Evolutionary conservation across 306 rosid genomes (phyloP).

Genomic region (Corylus heterophylla): DNA sequence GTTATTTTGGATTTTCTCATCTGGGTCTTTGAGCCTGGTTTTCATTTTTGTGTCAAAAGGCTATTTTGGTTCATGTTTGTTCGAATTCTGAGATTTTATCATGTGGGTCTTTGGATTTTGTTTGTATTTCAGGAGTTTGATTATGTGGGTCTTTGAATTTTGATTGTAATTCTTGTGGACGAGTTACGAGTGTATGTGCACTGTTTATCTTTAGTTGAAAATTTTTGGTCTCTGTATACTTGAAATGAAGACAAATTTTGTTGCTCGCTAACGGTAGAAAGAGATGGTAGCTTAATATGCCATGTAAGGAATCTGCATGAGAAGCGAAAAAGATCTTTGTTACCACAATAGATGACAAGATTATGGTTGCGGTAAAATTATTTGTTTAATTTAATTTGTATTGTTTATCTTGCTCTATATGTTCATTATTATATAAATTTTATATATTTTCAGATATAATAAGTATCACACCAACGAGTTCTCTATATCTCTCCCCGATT

Average conservation of each 20-base stretch:
- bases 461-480: no score
- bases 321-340: no score
- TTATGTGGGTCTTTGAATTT: neutral
- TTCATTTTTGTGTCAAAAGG: no score
- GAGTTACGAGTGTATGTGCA: neutral
- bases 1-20: constrained; percentile 7
- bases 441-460: no score
- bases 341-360: neutral
- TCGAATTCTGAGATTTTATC: no score
- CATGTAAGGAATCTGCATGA: neutral
- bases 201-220: neutral
- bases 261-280: neutral
- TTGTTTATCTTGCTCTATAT: no score
- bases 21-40: neutral
- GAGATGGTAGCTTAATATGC: neutral
- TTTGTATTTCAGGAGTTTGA: neutral
- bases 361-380: no score
- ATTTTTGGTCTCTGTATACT: neutral
- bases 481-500: no score
- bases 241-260: neutral
- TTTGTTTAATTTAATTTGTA: no score
- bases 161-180: neutral
- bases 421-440: no score
- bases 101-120: no score
- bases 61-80: no score